Conservation (phyloP, 1,284 basidiomycete species). For the Fomitopsis palustris region DNA sequence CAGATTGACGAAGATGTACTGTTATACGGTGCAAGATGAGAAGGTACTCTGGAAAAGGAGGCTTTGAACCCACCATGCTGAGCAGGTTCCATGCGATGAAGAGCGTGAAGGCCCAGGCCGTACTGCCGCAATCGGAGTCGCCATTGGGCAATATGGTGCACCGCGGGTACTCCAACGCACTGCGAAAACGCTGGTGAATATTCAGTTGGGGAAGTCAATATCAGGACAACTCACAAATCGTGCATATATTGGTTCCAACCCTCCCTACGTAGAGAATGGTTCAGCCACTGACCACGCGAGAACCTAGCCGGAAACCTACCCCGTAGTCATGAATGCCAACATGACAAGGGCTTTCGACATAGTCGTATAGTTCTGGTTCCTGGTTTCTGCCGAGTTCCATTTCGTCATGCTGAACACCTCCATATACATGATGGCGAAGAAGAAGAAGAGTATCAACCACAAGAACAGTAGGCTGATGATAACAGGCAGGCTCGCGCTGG, state of each 20-base stretch:
- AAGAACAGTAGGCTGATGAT: slow-evolving; percentile 86
- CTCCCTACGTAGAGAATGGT: slow-evolving; percentile 48
- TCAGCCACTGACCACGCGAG: background rate
- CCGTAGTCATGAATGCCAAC: slow-evolving; percentile 76
- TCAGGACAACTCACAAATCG: slow-evolving; percentile 65
- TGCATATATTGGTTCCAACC: slow-evolving; percentile 97
- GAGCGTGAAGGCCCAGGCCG: slow-evolving; percentile 80
- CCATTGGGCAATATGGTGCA: slow-evolving; percentile 69
- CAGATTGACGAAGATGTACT: slow-evolving; percentile 96
- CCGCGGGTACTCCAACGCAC: slow-evolving; percentile 74
- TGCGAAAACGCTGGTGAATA: slow-evolving; percentile 25
- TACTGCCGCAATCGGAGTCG: slow-evolving; percentile 88
- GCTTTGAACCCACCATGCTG: slow-evolving; percentile 73
- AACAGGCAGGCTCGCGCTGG: slow-evolving; percentile 82
- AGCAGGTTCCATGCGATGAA: slow-evolving; percentile 97
- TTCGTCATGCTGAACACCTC: slow-evolving; percentile 95
- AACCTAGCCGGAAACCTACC: slow-evolving; percentile 38
- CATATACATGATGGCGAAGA: slow-evolving; percentile 88
- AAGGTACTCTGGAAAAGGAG: background rate
- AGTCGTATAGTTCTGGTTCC: slow-evolving; percentile 79
- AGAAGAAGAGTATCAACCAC: slow-evolving; percentile 91
- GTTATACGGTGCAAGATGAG: slow-evolving; percentile 11
- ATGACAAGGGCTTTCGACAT: slow-evolving; percentile 84
- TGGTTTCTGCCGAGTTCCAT: slow-evolving; percentile 72
- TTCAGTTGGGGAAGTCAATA: background rate